Base-by-base conservation (phyloP, 345 rosid species). In the Chamaenerion angustifolium region DNA sequence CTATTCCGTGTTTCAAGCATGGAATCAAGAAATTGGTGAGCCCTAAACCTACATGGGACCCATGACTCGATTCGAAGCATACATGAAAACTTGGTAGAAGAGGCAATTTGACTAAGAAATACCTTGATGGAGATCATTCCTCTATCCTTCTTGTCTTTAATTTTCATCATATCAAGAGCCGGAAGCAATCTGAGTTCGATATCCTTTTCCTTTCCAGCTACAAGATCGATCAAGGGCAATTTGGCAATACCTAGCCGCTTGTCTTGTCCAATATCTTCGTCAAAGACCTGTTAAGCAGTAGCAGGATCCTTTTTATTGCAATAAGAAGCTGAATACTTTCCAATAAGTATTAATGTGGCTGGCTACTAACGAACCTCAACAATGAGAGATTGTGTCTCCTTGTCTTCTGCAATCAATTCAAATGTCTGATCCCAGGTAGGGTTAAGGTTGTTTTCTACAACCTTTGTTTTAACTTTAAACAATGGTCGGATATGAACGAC, bases 121-220 rank as follows among this genome's bases (percentile, higher is more conserved):
- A 93, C 99, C 99, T 85, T 82, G 27, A 88, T 61, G 51, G 83
- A 74, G 56, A 78, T 52, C 42, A 66, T 93, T 74, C 99, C 95
- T 76, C 99, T 70, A 57, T 93, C 99, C 67, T 81, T 88, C 74
- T 88, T 85, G 64, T 93, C 99, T 71, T 93, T 93, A 23, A 93
- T 68, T 76, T 82, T 93, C 71, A 88, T 52, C 55, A 82, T 88
- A 67, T 88, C 99, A 48, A 93, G 95, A 15, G 99, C 72, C 14
- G 97, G 75, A 19, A 81, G 63, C 48, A 93, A 70, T 71, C 80
- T 76, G 62, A 85, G 54, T 58, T 85, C 94, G 48, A 75, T 11
- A 50, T 79, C 85, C 46, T 76, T 80, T 43, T 51, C 60, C 13
- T 63, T 62, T 8, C 71, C 94, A 3, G 74, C 67, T 68, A 70